A percentile compares a stretch with the other conserved stretches of the same genome.
Evolutionary conservation across 306 rosid genomes (phyloP).

Genomic region (Lagenaria siceraria): DNA sequence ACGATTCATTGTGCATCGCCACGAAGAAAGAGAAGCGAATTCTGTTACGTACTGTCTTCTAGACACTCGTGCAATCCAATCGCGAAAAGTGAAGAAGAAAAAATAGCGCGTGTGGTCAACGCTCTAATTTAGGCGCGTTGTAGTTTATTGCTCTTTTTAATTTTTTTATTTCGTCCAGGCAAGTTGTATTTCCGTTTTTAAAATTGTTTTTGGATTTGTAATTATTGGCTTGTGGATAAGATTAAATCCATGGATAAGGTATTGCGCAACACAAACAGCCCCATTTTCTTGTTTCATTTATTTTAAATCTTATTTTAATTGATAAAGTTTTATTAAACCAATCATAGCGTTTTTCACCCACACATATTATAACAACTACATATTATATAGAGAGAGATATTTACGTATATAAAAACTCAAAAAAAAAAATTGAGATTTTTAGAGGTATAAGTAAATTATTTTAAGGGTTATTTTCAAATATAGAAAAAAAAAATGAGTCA

Average conservation of each 20-base stretch:
- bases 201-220: not conserved
- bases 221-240: slow-evolving; percentile 1
- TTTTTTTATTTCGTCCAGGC: not conserved
- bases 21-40: not conserved
- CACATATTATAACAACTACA: too few species aligned
- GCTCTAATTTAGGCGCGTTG: not conserved
- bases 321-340: too few species aligned
- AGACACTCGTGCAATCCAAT: not conserved
- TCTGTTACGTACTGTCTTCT: not conserved
- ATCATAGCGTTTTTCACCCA: too few species aligned
- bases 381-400: too few species aligned
- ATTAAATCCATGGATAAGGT: not conserved
- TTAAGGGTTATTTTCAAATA: too few species aligned
- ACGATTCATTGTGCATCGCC: not conserved
- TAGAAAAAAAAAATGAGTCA: too few species aligned
- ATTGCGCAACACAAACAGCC: not conserved
- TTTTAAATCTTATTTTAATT: not conserved
- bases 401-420: too few species aligned
- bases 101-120: not conserved
- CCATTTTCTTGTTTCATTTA: not conserved
- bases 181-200: too few species aligned
- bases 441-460: too few species aligned
- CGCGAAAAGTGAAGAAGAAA: not conserved
- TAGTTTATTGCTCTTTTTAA: not conserved
- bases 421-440: too few species aligned